Base-by-base conservation (phyloP, 306 rosid species). In the Crotalaria pallida region DNA sequence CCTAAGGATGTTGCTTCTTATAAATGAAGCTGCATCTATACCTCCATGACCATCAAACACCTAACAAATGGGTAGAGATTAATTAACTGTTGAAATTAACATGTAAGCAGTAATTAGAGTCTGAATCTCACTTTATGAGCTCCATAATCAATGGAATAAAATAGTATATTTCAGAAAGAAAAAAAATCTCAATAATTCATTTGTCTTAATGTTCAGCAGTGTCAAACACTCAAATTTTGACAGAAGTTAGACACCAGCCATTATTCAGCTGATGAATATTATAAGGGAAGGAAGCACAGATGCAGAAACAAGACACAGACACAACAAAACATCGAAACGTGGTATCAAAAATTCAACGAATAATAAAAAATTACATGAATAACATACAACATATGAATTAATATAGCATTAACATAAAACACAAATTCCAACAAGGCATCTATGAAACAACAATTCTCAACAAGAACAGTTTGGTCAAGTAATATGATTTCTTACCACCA, bases 1-100 rank as follows among this genome's bases (percentile, higher is more conserved):
- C 60, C 73, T 86, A 45, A 90, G 92, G 74, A 90, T 86, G 82
- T 88, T 84, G 58, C 73, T 77, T 84, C 90, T 84, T 48, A 86
- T 81, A 77, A 88, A 90, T 31, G 77, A 72, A 22, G 95, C 92
- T 3, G 97, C 97, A 16, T 90, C 92, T 36, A 76, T 79, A 58
- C 97, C 97, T 63, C 97, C 95, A 61, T 90, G 97, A 52, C 95
- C 97, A 74, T 90, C 97, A 73, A 90, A 88, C 76, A 90, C 95
- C 97, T 90, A 76, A 52, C 17, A 49, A 74, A 27, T 27, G 34
- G 49, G 71, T 38, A 51, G 48, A 77, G 31, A 48, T 63, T 34
- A 60, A 5, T 40, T 22, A 74, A 41, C 56, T 50, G 44, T 11
- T 33, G 58, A 45, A 68, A 43, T 17, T 13, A 51, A 45, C 70